These are phyloP conservation scores for Conringia planisiliqua DNA, from an alignment of 345 rosid species.

Conservation along the genomic window DNA sequence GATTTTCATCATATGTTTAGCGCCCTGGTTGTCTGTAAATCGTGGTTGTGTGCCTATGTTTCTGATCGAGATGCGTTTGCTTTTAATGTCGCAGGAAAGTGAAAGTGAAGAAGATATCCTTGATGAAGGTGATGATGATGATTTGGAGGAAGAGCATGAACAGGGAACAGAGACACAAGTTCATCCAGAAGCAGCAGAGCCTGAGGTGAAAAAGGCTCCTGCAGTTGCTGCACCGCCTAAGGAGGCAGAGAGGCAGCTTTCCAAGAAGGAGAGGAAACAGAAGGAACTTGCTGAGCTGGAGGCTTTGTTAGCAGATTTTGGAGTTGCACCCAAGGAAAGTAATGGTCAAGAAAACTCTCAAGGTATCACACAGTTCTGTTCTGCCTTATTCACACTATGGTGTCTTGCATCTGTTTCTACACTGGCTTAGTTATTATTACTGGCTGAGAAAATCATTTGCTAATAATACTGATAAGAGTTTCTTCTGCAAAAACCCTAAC, in stretches of 20 bases:
- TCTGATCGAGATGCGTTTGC: neutral
- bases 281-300: slow-evolving; percentile 91
- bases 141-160: slow-evolving; percentile 69
- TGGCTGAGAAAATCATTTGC: neutral
- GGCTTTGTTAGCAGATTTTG: slow-evolving; percentile 78
- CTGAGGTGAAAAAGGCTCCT: slow-evolving; percentile 41
- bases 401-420: neutral
- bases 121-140: slow-evolving; percentile 72
- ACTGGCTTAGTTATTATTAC: neutral
- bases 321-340: slow-evolving; percentile 42
- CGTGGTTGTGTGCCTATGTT: neutral
- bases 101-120: slow-evolving; percentile 81
- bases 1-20: neutral
- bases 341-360: slow-evolving; percentile 45
- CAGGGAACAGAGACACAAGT: slow-evolving; percentile 49
- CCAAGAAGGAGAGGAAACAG: slow-evolving; percentile 82
- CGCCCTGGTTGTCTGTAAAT: neutral
- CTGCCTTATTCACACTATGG: neutral
- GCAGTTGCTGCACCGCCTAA: slow-evolving; percentile 49
- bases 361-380: slow-evolving; percentile 33
- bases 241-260: slow-evolving; percentile 84
- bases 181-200: slow-evolving; percentile 38
- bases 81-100: slow-evolving; percentile 48
- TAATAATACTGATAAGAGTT: neutral
- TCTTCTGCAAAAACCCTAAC: neutral